A percentile compares a stretch with the other conserved stretches of the same genome.
Conservation (phyloP, 306 rosid species). For the Notholithocarpus densiflorus region DNA sequence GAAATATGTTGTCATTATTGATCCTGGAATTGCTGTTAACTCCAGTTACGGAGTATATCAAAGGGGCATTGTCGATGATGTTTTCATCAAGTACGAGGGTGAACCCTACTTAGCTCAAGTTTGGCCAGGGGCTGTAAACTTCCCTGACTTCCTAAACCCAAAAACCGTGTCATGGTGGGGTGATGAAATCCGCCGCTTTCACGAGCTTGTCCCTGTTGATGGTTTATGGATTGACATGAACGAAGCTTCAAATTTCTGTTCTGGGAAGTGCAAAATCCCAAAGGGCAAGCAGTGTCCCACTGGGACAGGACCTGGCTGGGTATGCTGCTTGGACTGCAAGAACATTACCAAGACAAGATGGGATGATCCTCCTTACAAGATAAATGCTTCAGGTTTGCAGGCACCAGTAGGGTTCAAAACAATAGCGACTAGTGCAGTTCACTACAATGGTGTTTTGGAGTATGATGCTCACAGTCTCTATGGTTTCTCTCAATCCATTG, state of each 20-base stretch:
- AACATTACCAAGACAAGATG: slow-evolving; percentile 80
- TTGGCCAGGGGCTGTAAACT: slow-evolving; percentile 96
- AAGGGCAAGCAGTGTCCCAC: slow-evolving; percentile 59
- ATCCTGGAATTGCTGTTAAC: slow-evolving; percentile 84
- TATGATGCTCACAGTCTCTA: slow-evolving; percentile 95
- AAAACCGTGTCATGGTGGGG: slow-evolving; percentile 89
- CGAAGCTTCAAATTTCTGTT: slow-evolving; percentile 82
- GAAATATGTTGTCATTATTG: slow-evolving; percentile 85
- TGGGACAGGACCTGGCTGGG: slow-evolving; percentile 82
- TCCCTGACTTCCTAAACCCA: slow-evolving; percentile 93
- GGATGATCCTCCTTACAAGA: slow-evolving; percentile 97
- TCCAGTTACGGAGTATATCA: slow-evolving; percentile 71
- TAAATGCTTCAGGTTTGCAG: slow-evolving; percentile 82
- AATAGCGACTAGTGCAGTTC: slow-evolving; percentile 90
- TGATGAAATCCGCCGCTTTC: slow-evolving; percentile 87
- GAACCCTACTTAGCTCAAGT: slow-evolving; percentile 93
- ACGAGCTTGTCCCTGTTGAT: slow-evolving; percentile 89
- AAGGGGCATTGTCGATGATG: slow-evolving; percentile 74
- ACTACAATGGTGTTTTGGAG: slow-evolving; percentile 85
- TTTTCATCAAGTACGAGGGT: slow-evolving; percentile 80
- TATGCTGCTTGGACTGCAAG: slow-evolving; percentile 91
- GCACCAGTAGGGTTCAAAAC: slow-evolving; percentile 84
- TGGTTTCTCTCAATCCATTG: slow-evolving; percentile 81
- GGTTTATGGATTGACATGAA: slow-evolving; percentile 99
- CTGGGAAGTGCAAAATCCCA: slow-evolving; percentile 84